Evolutionary conservation across 768 basidiomycete species (phyloP).

Genomic region (Lactifluus subvellereus): DNA sequence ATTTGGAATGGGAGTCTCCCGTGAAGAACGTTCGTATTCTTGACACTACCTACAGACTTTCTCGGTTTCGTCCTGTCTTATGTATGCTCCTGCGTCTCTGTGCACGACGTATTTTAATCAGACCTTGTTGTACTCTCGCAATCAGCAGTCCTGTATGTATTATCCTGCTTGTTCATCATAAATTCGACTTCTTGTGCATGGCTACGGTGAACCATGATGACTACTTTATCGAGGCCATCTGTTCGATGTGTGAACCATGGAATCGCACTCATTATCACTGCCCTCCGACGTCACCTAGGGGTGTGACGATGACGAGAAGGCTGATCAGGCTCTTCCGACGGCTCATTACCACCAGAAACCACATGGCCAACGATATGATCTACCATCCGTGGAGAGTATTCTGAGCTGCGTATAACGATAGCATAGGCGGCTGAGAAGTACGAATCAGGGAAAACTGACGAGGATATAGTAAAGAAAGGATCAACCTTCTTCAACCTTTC

Average conservation of each 20-base stretch:
- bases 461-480: neutral
- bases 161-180: neutral
- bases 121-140: neutral
- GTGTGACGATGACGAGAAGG: neutral
- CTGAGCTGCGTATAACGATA: slow-evolving; percentile 63
- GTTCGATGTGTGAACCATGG: neutral
- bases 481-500: slow-evolving; percentile 91
- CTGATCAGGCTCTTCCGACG: slow-evolving; percentile 1
- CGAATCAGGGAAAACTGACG: neutral
- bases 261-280: neutral
- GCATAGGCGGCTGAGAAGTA: slow-evolving; percentile 59
- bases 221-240: neutral
- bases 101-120: slow-evolving; percentile 1
- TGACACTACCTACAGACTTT: neutral
- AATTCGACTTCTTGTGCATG: neutral
- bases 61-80: neutral
- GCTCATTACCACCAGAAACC: slow-evolving; percentile 5
- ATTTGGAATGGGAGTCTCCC: neutral
- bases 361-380: slow-evolving; percentile 57
- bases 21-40: neutral
- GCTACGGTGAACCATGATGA: neutral
- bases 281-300: neutral
- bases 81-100: neutral
- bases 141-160: slow-evolving; percentile 1
- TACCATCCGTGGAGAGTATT: slow-evolving; percentile 62